A percentile compares a stretch with the other conserved stretches of the same genome.
Conservation (phyloP, 257 asterid species). For the Ligustrum vulgare region DNA sequence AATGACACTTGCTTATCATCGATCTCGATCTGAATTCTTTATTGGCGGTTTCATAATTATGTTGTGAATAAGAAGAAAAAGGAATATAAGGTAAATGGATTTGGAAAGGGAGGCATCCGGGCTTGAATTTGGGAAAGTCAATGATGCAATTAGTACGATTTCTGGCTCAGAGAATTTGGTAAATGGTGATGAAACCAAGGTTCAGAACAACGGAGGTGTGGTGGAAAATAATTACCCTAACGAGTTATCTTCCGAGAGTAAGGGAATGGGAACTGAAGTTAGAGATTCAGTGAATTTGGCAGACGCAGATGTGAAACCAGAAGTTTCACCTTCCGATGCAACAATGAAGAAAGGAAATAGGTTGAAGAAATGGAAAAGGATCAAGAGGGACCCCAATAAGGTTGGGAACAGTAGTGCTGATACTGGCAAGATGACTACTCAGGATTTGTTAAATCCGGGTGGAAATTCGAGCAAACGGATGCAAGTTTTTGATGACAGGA, state of each 20-base stretch:
- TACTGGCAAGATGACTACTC: conserved; percentile 28
- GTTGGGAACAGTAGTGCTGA: conserved; percentile 38
- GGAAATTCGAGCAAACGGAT: conserved; percentile 37
- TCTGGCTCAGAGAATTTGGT: conserved; percentile 22
- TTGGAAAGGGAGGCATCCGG: conserved; percentile 39
- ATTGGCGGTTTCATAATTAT: too few relatives aligned
- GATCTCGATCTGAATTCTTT: neutral
- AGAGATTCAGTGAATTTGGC: conserved; percentile 7
- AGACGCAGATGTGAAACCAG: conserved; percentile 1
- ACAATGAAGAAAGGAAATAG: conserved; percentile 47
- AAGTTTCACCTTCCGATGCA: conserved; percentile 16
- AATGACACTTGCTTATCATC: neutral
- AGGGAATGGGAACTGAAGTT: conserved; percentile 28
- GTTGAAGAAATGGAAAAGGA: conserved; percentile 83
- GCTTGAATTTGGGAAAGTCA: conserved; percentile 35
- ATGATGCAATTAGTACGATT: conserved; percentile 24
- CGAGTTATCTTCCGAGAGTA: conserved; percentile 23
- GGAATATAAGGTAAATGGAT: conserved; percentile 38
- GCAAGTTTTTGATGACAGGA: conserved; percentile 36
- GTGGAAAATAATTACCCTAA: conserved; percentile 5
- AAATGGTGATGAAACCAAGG: conserved; percentile 29
- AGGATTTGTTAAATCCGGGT: conserved; percentile 31
- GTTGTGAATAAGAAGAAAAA: neutral
- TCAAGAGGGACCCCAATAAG: conserved; percentile 48
- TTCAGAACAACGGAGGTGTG: conserved; percentile 34